phyloP scores from a whole-genome alignment of 306 rosid genomes.

The Erythrophleum fordii region DNA sequence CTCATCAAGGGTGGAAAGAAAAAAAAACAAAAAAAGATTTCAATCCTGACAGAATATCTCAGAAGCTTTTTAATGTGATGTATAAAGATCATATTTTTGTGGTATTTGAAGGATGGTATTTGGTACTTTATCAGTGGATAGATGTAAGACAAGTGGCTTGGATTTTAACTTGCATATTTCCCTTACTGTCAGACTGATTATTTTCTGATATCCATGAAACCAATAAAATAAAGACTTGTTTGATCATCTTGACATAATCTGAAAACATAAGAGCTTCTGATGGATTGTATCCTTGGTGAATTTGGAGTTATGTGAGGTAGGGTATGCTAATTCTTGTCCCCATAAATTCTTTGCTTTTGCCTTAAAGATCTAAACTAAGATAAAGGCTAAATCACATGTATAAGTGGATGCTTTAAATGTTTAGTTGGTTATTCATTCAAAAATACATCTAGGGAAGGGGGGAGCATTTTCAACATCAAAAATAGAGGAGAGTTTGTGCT shows the following conservation, averaged over 20 bases:
- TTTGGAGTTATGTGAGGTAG: conserved; percentile 12
- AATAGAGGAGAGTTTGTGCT: no score
- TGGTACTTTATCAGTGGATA: not conserved
- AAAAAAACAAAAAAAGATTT: no score
- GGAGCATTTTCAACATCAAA: conserved; percentile 6
- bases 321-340: not conserved
- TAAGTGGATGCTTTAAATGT: not conserved
- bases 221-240: not conserved
- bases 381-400: not conserved
- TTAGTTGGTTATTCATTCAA: not conserved
- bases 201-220: not conserved
- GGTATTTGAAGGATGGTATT: no score
- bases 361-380: not conserved
- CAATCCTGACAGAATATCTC: no score
- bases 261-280: not conserved
- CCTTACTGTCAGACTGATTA: not conserved
- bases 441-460: not conserved
- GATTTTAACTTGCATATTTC: not conserved
- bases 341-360: conserved; percentile 1
- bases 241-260: not conserved
- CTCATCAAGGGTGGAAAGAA: no score
- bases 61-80: no score
- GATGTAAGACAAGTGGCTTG: not conserved
- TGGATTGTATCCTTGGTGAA: not conserved
- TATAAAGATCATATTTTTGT: no score